Evolutionary conservation across 164 flowering plant species (phyloP).

Genomic region (Umbellularia californica): DNA sequence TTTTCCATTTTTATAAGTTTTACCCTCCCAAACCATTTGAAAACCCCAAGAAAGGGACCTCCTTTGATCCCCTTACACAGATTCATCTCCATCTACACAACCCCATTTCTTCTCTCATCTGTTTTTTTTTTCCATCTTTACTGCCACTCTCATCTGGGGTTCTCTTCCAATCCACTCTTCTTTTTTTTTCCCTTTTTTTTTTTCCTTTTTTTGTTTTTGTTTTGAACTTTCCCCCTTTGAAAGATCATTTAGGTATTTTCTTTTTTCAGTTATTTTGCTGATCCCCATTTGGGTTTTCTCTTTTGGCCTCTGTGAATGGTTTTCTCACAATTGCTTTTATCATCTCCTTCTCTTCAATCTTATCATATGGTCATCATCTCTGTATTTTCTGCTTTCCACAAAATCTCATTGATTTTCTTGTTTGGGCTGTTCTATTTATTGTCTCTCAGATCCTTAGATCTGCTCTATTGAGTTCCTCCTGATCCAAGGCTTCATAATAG

Average conservation of each 20-base stretch:
- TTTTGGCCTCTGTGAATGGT: neutral
- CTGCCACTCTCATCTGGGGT: too few relatives aligned
- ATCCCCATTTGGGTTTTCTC: slow-evolving; percentile 4
- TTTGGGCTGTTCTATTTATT: too few relatives aligned
- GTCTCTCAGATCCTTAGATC: slow-evolving; percentile 7
- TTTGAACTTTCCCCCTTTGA: neutral
- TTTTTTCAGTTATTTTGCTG: neutral
- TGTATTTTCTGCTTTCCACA: neutral
- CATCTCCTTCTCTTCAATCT: neutral
- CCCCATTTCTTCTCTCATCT: too few relatives aligned
- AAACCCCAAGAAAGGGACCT: slow-evolving; percentile 27
- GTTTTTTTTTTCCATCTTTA: too few relatives aligned
- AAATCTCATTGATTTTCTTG: slow-evolving; percentile 1
- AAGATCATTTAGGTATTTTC: slow-evolving; percentile 2
- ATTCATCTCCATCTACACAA: neutral
- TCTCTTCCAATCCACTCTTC: neutral
- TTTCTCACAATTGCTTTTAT: neutral
- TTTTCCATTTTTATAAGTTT: slow-evolving; percentile 4
- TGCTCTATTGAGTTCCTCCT: slow-evolving; percentile 7
- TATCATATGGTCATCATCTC: slow-evolving; percentile 4
- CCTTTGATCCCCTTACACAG: slow-evolving; percentile 10
- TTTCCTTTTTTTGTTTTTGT: neutral
- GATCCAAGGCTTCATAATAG: slow-evolving; percentile 14
- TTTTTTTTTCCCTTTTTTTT: neutral
- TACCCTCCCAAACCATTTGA: slow-evolving; percentile 38